Conservation (phyloP, 2,329 filamentous ascomycete species). For the Ophiostoma perfectum region DNA sequence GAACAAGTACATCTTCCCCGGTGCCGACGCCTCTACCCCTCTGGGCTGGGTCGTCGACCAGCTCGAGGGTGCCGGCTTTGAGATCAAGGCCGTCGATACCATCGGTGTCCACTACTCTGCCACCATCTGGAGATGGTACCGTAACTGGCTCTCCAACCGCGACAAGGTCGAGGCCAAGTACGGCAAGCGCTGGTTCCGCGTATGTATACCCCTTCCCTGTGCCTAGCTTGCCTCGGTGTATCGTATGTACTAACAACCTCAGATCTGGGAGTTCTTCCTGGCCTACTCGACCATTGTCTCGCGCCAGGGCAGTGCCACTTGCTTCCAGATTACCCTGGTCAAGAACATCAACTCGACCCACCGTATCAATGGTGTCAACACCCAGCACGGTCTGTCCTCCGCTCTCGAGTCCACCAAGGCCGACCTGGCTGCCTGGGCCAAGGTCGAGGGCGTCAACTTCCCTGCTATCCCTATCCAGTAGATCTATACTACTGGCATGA, state of each 20-base stretch:
- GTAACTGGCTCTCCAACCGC: constrained; percentile 93
- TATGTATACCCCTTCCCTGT: constrained; percentile 4
- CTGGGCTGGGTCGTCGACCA: constrained; percentile 80
- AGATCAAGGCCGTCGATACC: constrained; percentile 88
- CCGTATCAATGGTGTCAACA: constrained; percentile 66
- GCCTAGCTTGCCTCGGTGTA: constrained; percentile 35
- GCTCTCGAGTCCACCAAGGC: constrained; percentile 43
- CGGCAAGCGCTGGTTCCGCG: constrained; percentile 86
- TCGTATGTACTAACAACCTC: background rate
- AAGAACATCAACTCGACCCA: constrained; percentile 89
- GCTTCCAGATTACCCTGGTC: constrained; percentile 79
- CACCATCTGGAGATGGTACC: constrained; percentile 96
- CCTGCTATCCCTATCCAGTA: constrained; percentile 30
- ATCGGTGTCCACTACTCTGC: constrained; percentile 96
- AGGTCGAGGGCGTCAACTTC: constrained; percentile 33
- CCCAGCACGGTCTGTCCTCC: constrained; percentile 63
- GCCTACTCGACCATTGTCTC: constrained; percentile 79
- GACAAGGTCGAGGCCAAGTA: constrained; percentile 95
- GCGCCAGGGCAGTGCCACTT: constrained; percentile 76
- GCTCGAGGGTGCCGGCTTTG: constrained; percentile 81
- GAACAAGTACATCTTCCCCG: constrained; percentile 99
- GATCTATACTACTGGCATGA: background rate
- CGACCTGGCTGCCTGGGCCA: constrained; percentile 34
- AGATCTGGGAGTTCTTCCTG: constrained; percentile 86
- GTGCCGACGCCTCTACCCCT: constrained; percentile 90